Evolutionary conservation across 805 yeast genomes (phyloP), one percentile per base, ranked within the genome.

Genomic region (Candida mattraensis): DNA sequence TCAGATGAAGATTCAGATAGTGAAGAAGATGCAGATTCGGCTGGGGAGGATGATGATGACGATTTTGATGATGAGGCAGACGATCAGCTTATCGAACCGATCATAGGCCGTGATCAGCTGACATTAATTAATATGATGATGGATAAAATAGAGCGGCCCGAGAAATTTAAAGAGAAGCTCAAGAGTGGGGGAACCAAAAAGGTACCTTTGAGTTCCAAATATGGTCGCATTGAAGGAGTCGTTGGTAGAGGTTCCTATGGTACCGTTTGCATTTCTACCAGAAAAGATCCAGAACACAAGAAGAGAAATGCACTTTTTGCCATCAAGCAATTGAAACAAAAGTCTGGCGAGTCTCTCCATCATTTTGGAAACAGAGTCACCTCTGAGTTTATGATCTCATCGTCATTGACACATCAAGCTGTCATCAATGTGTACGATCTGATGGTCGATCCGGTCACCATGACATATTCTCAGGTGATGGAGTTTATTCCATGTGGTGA

Each of bases 401-500:
- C 80, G 24, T 82, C 86, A 19, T 69, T 83, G 56, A 83, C 78
- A 45, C 93, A 72, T 66, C 78, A 73, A 55, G 87, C 87, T 60
- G 78, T 86, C 45, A 87, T 75, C 50, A 81, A 79, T 58, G 86
- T 85, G 7, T 76, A 78, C 49, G 96, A 85, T 61, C 70, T 89
- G 33, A 76, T 89, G 86, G 76, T 78, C 47, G 82, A 86, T 64
- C 66, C 82, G 47, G 62, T 77, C 53, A 56, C 80, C 53, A 76
- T 87, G 59, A 72, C 83, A 45, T 81, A 81, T 65, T 77, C 84
- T 35, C 95, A 91, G 61, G 87, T 93, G 35, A 88, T 93, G 97
- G 99, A 93, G 63, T 91, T 81, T 59, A 86, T 95, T 51, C 87
- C 95, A 6, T 88, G 88, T 44, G 94, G 94, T 39, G 94, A 84